Conservation (phyloP, 2,329 filamentous ascomycete genomes). For the Fusarium nanum region DNA sequence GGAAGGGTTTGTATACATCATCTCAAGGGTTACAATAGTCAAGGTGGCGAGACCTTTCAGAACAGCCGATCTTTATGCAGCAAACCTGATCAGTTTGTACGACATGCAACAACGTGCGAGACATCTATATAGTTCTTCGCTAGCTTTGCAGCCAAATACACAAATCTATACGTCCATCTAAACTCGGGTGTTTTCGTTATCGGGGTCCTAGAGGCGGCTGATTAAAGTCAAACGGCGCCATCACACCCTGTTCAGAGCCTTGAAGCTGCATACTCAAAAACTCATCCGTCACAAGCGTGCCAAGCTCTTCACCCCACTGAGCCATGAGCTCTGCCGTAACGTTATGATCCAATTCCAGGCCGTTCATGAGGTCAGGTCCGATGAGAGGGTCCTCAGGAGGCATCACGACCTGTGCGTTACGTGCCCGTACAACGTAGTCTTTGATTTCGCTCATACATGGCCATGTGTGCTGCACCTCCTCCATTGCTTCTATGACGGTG, state of each 20-base stretch:
- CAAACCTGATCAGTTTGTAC: neutral
- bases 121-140: neutral
- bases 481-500: conserved; percentile 61
- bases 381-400: conserved; percentile 50
- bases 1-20: neutral
- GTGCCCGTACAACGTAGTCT: conserved; percentile 49
- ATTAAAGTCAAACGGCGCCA: conserved; percentile 50
- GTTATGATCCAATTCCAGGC: conserved; percentile 45
- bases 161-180: neutral
- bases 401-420: conserved; percentile 47
- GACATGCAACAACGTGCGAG: neutral
- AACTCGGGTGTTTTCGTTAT: neutral
- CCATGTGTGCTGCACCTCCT: conserved; percentile 63
- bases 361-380: conserved; percentile 51
- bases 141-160: neutral
- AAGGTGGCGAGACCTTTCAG: neutral
- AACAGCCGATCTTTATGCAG: neutral
- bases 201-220: conserved; percentile 36
- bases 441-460: conserved; percentile 58
- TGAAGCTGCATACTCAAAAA: conserved; percentile 52
- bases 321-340: conserved; percentile 45
- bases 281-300: conserved; percentile 52
- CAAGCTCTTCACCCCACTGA: conserved; percentile 48
- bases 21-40: neutral
- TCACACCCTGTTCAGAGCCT: conserved; percentile 40